A percentile compares a stretch with the other conserved stretches of the same genome.
These are phyloP conservation scores for Cryptosporidium viatorum DNA, from an alignment of 169 alveolate species.

Conservation along the genomic window DNA sequence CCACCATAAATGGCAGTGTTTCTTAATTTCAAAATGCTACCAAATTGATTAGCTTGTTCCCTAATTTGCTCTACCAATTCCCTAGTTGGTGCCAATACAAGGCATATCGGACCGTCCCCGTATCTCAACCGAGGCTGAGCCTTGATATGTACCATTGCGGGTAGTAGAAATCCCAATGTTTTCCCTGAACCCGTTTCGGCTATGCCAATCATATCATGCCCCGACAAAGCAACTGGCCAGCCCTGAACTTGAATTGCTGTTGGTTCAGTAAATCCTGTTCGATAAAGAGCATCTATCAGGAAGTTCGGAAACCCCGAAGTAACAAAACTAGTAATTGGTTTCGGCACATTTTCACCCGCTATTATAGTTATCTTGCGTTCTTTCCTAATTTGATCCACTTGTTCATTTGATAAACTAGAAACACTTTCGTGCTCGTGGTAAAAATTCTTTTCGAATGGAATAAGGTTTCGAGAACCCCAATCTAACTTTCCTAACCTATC, in stretches of 20 bases:
- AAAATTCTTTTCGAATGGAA: slow-evolving; percentile 93
- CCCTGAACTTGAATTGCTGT: slow-evolving; percentile 96
- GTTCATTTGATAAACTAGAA: slow-evolving; percentile 83
- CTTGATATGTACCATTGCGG: slow-evolving; percentile 94
- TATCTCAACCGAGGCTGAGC: slow-evolving; percentile 87
- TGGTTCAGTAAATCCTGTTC: slow-evolving; percentile 91
- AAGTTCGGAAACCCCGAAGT: slow-evolving; percentile 94
- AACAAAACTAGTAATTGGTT: slow-evolving; percentile 91
- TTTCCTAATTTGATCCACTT: slow-evolving; percentile 86
- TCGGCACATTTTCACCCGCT: slow-evolving; percentile 90
- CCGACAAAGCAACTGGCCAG: slow-evolving; percentile 96
- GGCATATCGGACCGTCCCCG: slow-evolving; percentile 98
- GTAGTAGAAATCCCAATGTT: slow-evolving; percentile 96
- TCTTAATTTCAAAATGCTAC: slow-evolving; percentile 87
- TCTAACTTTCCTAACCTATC: slow-evolving; percentile 83
- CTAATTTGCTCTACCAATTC: slow-evolving; percentile 97
- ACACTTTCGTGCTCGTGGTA: slow-evolving; percentile 92
- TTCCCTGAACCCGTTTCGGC: slow-evolving; percentile 99
- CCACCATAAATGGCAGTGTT: slow-evolving; percentile 95
- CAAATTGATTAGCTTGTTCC: slow-evolving; percentile 91
- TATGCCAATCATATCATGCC: slow-evolving; percentile 96
- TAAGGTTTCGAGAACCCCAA: slow-evolving; percentile 87
- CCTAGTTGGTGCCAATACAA: slow-evolving; percentile 99
- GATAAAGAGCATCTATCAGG: slow-evolving; percentile 86
- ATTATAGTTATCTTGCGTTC: slow-evolving; percentile 87